These are phyloP conservation scores for Tulasnella sp. DNA, from an alignment of 768 basidiomycete species.

Conservation along the genomic window DNA sequence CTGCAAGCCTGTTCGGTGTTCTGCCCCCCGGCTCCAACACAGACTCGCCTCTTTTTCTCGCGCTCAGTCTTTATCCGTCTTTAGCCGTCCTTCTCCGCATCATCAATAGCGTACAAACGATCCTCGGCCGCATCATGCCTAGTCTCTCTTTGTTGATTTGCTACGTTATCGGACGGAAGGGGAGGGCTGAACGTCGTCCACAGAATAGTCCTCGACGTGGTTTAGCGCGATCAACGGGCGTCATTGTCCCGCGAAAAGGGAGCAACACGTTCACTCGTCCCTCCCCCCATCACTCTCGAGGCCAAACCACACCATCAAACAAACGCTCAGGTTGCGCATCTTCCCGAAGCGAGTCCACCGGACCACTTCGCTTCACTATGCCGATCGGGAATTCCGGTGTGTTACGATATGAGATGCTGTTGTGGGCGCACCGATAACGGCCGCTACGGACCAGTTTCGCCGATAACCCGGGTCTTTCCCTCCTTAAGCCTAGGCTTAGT, in stretches of 20 bases:
- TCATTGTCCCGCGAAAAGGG: not conserved
- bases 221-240: not conserved
- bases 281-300: not conserved
- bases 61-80: not conserved
- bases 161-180: constrained; percentile 3
- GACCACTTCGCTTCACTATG: constrained; percentile 3
- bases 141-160: not conserved
- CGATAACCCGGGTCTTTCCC: constrained; percentile 1
- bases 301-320: not conserved
- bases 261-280: not conserved
- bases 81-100: constrained; percentile 7
- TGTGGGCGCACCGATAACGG: constrained; percentile 1
- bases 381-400: constrained; percentile 9
- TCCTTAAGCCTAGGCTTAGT: not conserved
- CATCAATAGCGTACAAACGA: not conserved
- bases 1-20: constrained; percentile 1
- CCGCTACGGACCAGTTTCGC: not conserved
- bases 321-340: constrained; percentile 4
- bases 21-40: not conserved
- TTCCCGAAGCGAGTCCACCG: constrained; percentile 11
- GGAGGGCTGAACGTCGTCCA: not conserved
- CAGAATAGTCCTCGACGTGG: not conserved
- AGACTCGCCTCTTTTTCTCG: not conserved
- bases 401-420: constrained; percentile 5
- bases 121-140: not conserved